Base-by-base conservation (phyloP, 1,284 basidiomycete genomes). In the Ustilago xerochloae region DNA sequence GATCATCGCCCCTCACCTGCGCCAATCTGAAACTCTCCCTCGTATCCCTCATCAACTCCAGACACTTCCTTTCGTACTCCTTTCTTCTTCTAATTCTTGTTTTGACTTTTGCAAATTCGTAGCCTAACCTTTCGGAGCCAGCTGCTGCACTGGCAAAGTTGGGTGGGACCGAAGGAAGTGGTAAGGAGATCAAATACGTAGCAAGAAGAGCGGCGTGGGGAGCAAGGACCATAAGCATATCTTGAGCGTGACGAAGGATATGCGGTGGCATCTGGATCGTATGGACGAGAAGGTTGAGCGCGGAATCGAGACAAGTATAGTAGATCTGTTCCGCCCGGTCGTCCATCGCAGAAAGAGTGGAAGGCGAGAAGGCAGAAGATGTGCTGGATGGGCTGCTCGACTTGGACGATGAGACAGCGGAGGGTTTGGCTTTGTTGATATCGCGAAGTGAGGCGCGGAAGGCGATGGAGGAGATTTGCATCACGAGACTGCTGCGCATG, bases 171-270 rank as follows among this genome's bases (percentile, higher is more conserved):
- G 61, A 60, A 0, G 67, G 72, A 12, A 66, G 45, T 2, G 72
- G 72, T 1, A 69, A 41, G 10, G 72, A 70, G 41, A 70, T 66
- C 26, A 77, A 61, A 29, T 77, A 77, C n/a, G 71, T 70, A 4
- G 65, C 71, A 1, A 77, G 60, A 24, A 77, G 50, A 8, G 75
- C 71, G 13, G 75, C 75, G 52, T 77, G 75, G 13, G 71, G 65
- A 4, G 70, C 63, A 38, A 77, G 68, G 3, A 77, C 66, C 63
- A 77, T 67, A 55, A 74, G 58, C 67, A 73, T 68, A 41, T 77
- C 75, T 50, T 74, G 75, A 16, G 71, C 67, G 52, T 77, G 75
- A 5, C 67, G 61, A 0, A 77, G 59, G 20, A 71, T 52, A 5
- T 62, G 54, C 0, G 56, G 35, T 0, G 71, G 63, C 63, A 77